A percentile compares a stretch with the other conserved stretches of the same genome.
These are phyloP conservation scores for Ascocoryne sarcoides DNA, from an alignment of 2,329 filamentous ascomycete species.

Conservation along the genomic window DNA sequence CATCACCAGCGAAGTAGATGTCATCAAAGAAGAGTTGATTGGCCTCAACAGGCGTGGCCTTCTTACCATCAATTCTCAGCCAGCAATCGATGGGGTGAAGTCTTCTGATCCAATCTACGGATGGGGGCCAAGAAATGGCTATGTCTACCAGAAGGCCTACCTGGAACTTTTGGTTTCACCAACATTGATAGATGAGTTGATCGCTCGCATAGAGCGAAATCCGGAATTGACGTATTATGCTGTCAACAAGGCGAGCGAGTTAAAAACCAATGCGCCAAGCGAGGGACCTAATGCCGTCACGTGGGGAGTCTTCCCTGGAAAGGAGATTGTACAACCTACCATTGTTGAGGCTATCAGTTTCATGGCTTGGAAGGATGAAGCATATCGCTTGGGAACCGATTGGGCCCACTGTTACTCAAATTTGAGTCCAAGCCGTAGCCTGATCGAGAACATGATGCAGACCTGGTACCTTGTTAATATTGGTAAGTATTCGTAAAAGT, in stretches of 20 bases:
- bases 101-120: conserved; percentile 81
- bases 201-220: conserved; percentile 67
- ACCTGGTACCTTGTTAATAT: conserved; percentile 95
- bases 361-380: conserved; percentile 97
- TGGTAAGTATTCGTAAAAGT: conserved; percentile 56
- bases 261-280: conserved; percentile 75
- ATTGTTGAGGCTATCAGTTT: conserved; percentile 98
- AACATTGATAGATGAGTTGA: conserved; percentile 66
- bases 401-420: conserved; percentile 89
- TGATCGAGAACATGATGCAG: conserved; percentile 79
- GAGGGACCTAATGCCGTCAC: conserved; percentile 97
- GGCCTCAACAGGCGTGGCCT: conserved; percentile 78
- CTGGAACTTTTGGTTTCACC: conserved; percentile 84
- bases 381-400: conserved; percentile 82
- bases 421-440: conserved; percentile 63
- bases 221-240: conserved; percentile 89
- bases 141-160: conserved; percentile 98
- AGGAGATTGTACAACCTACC: conserved; percentile 99
- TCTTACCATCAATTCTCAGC: conserved; percentile 95
- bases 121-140: conserved; percentile 91
- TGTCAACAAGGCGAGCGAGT: conserved; percentile 71
- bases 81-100: conserved; percentile 82
- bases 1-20: conserved; percentile 72
- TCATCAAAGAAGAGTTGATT: conserved; percentile 69
- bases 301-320: conserved; percentile 97